A percentile compares a stretch with the other conserved stretches of the same genome.
Evolutionary conservation across 352 stramenopile species (phyloP).

Genomic region (Phytophthora citrophthora): DNA sequence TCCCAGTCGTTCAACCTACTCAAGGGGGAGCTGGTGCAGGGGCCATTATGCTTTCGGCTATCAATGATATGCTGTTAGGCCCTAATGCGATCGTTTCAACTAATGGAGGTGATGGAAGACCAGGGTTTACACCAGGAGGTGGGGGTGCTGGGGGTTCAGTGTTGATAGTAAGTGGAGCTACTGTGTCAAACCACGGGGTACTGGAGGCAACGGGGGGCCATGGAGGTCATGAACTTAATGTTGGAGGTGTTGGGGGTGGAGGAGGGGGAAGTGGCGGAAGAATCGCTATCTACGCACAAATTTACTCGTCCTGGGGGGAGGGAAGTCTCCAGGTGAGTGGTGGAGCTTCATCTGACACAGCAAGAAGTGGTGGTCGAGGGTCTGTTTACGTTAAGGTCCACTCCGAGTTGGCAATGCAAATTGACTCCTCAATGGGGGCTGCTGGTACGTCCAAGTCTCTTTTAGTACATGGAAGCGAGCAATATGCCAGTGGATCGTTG

Average conservation of each 20-base stretch:
- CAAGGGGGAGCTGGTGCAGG: conserved; percentile 93
- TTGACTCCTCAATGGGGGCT: conserved; percentile 73
- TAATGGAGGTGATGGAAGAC: conserved; percentile 65
- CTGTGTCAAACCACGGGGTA: conserved; percentile 69
- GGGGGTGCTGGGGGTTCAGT: conserved; percentile 64
- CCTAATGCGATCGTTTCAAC: conserved; percentile 75
- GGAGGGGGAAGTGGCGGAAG: conserved; percentile 89
- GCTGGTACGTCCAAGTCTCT: conserved; percentile 76
- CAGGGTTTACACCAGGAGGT: conserved; percentile 63
- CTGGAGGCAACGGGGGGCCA: conserved; percentile 84
- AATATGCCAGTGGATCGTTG: conserved; percentile 36
- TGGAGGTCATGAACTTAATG: conserved; percentile 62
- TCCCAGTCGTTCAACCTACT: conserved; percentile 66
- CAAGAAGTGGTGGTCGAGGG: conserved; percentile 44
- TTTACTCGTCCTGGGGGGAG: conserved; percentile 88
- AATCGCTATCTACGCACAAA: conserved; percentile 92
- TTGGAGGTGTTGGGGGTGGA: conserved; percentile 41
- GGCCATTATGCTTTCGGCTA: conserved; percentile 82
- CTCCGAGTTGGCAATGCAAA: conserved; percentile 52
- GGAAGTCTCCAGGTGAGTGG: conserved; percentile 85
- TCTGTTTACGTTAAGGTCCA: conserved; percentile 50
- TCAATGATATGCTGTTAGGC: conserved; percentile 95
- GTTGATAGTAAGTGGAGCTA: conserved; percentile 54
- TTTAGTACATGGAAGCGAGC: conserved; percentile 57
- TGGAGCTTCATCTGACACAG: conserved; percentile 52